These are phyloP conservation scores for Epichloe festucae DNA, from an alignment of 2,329 filamentous ascomycete species.

Conservation along the genomic window DNA sequence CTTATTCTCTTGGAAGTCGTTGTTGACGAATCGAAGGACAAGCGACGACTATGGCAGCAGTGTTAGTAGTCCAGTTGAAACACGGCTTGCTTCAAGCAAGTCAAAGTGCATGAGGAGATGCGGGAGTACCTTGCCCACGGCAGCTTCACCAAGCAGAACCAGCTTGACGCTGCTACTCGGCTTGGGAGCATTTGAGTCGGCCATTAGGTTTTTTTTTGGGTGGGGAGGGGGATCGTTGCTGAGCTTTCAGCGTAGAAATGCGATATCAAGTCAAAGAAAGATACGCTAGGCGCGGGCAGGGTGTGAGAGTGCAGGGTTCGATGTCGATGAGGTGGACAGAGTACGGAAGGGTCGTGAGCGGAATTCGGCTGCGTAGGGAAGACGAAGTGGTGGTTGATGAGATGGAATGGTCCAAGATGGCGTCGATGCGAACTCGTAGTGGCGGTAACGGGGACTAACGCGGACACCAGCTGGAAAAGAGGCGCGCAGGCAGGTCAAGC, in stretches of 20 bases:
- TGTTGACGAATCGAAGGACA: conserved; percentile 96
- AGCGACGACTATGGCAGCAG: conserved; percentile 63
- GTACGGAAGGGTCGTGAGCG: not conserved
- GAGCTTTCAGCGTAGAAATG: not conserved
- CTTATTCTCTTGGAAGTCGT: conserved; percentile 99
- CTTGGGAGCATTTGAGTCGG: conserved; percentile 58
- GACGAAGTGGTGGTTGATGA: not conserved
- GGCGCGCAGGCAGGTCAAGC: not conserved
- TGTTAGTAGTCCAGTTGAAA: conserved; percentile 13
- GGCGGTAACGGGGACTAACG: not conserved
- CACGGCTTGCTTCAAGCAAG: not conserved
- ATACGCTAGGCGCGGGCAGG: not conserved
- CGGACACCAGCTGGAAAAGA: too few species aligned
- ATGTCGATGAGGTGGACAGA: not conserved
- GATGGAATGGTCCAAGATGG: conserved; percentile 1
- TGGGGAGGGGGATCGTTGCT: not conserved
- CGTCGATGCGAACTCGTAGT: not conserved
- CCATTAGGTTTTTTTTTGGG: conserved; percentile 17
- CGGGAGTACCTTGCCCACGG: conserved; percentile 81
- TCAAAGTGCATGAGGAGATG: not conserved
- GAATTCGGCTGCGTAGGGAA: not conserved
- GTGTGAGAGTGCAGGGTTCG: not conserved
- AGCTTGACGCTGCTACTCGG: conserved; percentile 99
- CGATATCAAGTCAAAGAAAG: not conserved
- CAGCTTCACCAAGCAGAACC: conserved; percentile 90